Percentiles rank a stretch among this genome's conserved stretches.
Conservation (phyloP, 176 grass and related monocot genomes). For the maize (Zea mays) region Zm-B73-REFERENCE-NAM-5.0 NC_050098.1:164889501-164890000, state of each 20-base stretch:
- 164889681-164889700: not conserved
- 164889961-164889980: conserved; percentile 86
- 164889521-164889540: not conserved
- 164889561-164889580: not conserved
- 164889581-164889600: conserved; percentile 6
- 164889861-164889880: conserved; percentile 26
- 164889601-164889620: conserved; percentile 17
- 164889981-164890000: conserved; percentile 94
- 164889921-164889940: conserved; percentile 73
- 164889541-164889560: conserved; percentile 8
- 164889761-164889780: conserved; percentile 4
- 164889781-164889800: not conserved
- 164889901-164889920: conserved; percentile 36
- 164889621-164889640: not conserved
- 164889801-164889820: conserved; percentile 19
- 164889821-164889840: not conserved
- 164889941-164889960: conserved; percentile 99
- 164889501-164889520: not conserved
- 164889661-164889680: not conserved
- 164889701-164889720: not conserved
- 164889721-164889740: not conserved
- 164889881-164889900: not conserved
- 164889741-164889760: not conserved
- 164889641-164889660: not conserved
- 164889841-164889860: not conserved